A percentile compares a stretch with the other conserved stretches of the same genome.
Conservation (phyloP, 2,329 filamentous ascomycete species). For the Hirsutella minnesotensis region DNA sequence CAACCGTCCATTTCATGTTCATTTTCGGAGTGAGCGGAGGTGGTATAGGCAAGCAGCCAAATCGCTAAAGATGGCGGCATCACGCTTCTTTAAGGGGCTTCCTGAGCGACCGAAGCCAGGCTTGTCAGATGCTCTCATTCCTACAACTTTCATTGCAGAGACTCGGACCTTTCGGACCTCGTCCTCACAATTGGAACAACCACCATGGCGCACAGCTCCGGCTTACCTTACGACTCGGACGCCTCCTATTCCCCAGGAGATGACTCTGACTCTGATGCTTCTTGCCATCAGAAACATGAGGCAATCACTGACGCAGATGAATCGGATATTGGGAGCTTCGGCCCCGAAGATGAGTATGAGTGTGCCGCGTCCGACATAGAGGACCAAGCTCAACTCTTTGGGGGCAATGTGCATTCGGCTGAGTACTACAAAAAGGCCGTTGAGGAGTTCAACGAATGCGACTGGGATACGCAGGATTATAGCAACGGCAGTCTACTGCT, state of each 20-base stretch:
- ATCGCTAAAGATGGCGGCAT: too few relatives aligned
- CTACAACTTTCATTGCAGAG: too few relatives aligned
- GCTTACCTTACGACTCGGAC: background rate
- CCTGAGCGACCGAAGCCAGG: background rate
- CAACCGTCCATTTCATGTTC: too few relatives aligned
- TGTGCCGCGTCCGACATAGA: constrained; percentile 2
- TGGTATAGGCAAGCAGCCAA: too few relatives aligned
- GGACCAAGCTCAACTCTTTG: constrained; percentile 8
- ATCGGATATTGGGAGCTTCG: background rate
- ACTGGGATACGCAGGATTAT: constrained; percentile 6
- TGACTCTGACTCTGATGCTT: background rate
- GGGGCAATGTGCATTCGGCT: constrained; percentile 7
- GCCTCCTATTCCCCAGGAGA: background rate
- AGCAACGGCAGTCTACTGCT: constrained; percentile 3
- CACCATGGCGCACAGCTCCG: too few relatives aligned
- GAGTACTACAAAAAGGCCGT: constrained; percentile 8
- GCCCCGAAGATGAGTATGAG: background rate
- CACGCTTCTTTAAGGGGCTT: too few relatives aligned
- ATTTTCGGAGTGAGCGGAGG: too few relatives aligned
- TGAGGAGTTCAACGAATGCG: constrained; percentile 6
- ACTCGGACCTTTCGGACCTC: too few relatives aligned
- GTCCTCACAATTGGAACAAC: too few relatives aligned
- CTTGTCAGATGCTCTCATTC: too few relatives aligned
- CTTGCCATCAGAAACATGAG: background rate
- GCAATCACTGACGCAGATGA: too few relatives aligned